Base-by-base conservation (phyloP, 495 filamentous ascomycete genomes). In the Venustampulla echinocandica region DNA sequence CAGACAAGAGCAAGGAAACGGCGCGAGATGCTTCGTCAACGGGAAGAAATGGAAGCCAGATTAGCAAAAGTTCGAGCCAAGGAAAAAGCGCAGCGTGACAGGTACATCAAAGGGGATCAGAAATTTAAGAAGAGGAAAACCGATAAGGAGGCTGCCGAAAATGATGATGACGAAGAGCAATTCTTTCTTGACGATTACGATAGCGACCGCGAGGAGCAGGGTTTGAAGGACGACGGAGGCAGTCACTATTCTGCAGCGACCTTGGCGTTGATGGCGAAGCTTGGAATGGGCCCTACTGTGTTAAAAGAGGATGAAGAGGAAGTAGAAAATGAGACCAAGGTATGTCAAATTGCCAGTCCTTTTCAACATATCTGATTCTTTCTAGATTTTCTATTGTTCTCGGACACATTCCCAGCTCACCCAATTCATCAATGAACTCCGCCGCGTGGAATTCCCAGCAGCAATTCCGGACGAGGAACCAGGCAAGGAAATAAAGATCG, bases 371-470 rank as follows among this genome's bases (percentile, higher is more conserved):
- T 4, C 25, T 50, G 24, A 47, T 23, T 33, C n/a, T 10, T 41
- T 9, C 6, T 43, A 80, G 72, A 85, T 98, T 20, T 95, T 85
- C 61, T 97, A 85, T 61, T 95, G 90, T 47, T 97, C 92, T 11
- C 73, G 92, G 55, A 98, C 92, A 1, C 92, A 98, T 57, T 97
- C 92, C 0, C 92, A 98, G 57, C 65, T 97, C 15, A 84, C 83
- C 3, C 92, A 98, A 63, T 96, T 98, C 58, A 81, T 89, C n/a
- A 78, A 81, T 42, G 93, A 98, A 57, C 66, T 98, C 24, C 79
- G 84, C 2, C 80, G 87, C n/a, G 85, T 94, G 13, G 68, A 73
- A 3, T 75, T 96, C 41, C 86, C 90, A 17, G 71, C 85, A 0
- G 68, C 64, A 34, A 71, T 67, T 5, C 14, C 67, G 59, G 35